Evolutionary conservation across 257 asterid species (phyloP).

Genomic region (Jasminum sambac): DNA sequence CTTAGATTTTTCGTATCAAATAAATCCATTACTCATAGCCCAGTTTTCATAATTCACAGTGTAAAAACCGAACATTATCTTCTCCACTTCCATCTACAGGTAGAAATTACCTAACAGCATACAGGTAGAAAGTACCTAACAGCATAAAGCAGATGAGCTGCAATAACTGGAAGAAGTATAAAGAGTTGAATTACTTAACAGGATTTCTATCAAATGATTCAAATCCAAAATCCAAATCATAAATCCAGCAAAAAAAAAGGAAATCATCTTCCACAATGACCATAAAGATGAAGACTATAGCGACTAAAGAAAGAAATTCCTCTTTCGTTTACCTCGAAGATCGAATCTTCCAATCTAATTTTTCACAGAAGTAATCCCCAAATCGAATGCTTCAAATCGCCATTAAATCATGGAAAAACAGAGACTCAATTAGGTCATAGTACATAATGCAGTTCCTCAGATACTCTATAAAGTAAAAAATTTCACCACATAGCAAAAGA

Average conservation of each 20-base stretch:
- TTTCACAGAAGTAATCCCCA: conserved; percentile 14
- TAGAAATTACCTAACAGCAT: conserved; percentile 26
- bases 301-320: conserved; percentile 23
- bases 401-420: conserved; percentile 20
- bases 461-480: conserved; percentile 38
- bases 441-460: conserved; percentile 46
- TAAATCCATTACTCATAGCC: conserved; percentile 26
- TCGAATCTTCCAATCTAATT: conserved; percentile 23
- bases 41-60: conserved; percentile 2
- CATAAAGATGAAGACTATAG: neutral
- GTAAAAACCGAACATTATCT: conserved; percentile 29
- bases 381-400: conserved; percentile 24
- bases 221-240: conserved; percentile 19
- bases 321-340: conserved; percentile 23
- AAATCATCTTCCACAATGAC: neutral
- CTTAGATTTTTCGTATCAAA: conserved; percentile 13
- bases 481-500: conserved; percentile 48
- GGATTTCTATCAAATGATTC: conserved; percentile 10
- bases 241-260: conserved; percentile 22
- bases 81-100: conserved; percentile 48
- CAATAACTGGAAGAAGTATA: neutral
- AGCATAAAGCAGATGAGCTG: neutral
- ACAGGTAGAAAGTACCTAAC: conserved; percentile 29
- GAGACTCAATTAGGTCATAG: conserved; percentile 20
- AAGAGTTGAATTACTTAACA: conserved; percentile 5